phyloP scores from a whole-genome alignment of 352 stramenopile genomes.

The Pythium diclinum region DNA sequence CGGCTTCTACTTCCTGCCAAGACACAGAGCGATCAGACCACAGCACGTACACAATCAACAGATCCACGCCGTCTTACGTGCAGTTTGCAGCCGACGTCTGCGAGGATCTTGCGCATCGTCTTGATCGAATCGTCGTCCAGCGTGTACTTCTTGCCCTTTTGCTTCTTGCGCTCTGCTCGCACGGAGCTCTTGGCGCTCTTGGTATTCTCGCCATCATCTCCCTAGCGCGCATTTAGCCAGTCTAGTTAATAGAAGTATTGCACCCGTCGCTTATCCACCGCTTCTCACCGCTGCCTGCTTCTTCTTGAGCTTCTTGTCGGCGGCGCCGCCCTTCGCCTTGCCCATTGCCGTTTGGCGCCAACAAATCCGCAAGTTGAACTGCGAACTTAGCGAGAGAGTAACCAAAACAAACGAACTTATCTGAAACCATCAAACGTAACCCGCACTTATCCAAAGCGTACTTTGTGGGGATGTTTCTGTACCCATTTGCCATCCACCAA shows the following conservation, averaged over 20 bases:
- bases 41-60: no score
- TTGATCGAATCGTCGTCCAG: conserved; percentile 46
- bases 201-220: conserved; percentile 15
- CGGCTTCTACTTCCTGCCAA: conserved; percentile 64
- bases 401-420: not conserved
- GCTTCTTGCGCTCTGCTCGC: conserved; percentile 35
- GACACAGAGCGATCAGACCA: not conserved
- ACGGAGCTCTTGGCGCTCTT: conserved; percentile 15
- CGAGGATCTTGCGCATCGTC: conserved; percentile 54
- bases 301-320: conserved; percentile 28
- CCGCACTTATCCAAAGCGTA: conserved; percentile 16
- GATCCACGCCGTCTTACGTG: conserved; percentile 23
- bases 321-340: conserved; percentile 18
- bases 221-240: not conserved
- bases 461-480: conserved; percentile 12
- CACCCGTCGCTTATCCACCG: no score
- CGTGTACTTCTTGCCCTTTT: conserved; percentile 29
- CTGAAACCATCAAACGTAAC: not conserved
- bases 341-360: conserved; percentile 13
- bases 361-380: not conserved
- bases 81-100: conserved; percentile 64
- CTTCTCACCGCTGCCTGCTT: conserved; percentile 13
- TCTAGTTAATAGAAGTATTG: no score
- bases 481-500: conserved; percentile 17
- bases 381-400: conserved; percentile 13